phyloP scores from a whole-genome alignment of 345 rosid species.

The Eucalyptus decipiens region DNA sequence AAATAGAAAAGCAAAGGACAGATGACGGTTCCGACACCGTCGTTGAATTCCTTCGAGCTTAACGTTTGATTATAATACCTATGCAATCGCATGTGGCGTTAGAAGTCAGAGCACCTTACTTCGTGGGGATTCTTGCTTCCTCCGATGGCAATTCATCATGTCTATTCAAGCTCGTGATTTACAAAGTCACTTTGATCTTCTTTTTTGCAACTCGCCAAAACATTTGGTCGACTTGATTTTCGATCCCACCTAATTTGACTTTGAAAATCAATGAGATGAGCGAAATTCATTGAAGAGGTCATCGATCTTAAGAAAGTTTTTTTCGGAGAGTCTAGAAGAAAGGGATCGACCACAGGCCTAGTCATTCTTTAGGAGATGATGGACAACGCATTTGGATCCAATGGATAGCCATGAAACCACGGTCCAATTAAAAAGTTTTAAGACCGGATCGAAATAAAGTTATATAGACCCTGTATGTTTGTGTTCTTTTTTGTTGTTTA shows the following conservation, averaged over 20 bases:
- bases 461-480: too few species aligned
- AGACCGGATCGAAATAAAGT: accelerated
- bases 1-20: too few species aligned
- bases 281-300: not conserved
- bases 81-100: not conserved
- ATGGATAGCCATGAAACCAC: not conserved
- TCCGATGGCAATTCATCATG: not conserved
- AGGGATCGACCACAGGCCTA: not conserved
- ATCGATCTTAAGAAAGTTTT: not conserved
- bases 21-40: too few species aligned
- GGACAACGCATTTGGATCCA: not conserved
- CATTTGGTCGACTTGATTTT: not conserved
- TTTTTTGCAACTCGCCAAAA: not conserved
- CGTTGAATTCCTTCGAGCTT: too few species aligned
- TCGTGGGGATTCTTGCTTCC: not conserved
- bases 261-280: not conserved
- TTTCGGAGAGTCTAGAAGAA: not conserved
- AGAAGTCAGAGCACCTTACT: not conserved
- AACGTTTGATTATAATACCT: too few species aligned
- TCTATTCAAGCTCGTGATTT: not conserved
- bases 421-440: too few species aligned
- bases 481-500: too few species aligned
- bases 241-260: not conserved
- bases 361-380: not conserved
- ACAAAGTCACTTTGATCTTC: not conserved